Conservation (phyloP, 495 filamentous ascomycete genomes). For the Hypomontagnella submonticulosa region DNA sequence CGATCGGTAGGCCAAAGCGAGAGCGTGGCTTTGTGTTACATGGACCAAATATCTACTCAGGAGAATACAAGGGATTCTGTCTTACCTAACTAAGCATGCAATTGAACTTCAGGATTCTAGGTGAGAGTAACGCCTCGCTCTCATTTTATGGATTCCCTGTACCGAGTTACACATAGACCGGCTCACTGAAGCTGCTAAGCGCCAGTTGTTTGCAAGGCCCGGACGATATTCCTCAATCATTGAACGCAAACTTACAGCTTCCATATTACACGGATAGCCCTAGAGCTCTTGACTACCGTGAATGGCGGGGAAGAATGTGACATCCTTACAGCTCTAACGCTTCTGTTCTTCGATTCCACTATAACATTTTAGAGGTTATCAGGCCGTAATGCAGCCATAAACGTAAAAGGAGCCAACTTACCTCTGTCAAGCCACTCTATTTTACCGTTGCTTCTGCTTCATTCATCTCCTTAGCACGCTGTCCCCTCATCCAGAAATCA, state of each 20-base stretch:
- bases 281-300: background rate
- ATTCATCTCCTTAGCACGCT: no score
- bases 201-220: slow-evolving; percentile 1
- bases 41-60: background rate
- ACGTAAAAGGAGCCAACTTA: no score
- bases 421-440: no score
- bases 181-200: background rate
- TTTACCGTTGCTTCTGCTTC: no score
- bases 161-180: background rate
- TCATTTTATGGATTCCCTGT: background rate
- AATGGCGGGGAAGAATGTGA: background rate
- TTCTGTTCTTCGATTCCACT: no score
- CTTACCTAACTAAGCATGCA: background rate
- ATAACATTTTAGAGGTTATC: no score
- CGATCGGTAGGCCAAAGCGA: background rate
- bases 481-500: background rate
- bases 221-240: background rate
- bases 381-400: no score
- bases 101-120: background rate
- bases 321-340: background rate
- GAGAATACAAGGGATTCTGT: background rate
- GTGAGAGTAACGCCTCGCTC: background rate
- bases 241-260: background rate
- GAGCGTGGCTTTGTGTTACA: background rate
- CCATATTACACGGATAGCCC: background rate